A percentile compares a stretch with the other conserved stretches of the same genome.
These are phyloP conservation scores for Ceratobasidium sp. DNA, from an alignment of 1,284 basidiomycete genomes.

Conservation along the genomic window DNA sequence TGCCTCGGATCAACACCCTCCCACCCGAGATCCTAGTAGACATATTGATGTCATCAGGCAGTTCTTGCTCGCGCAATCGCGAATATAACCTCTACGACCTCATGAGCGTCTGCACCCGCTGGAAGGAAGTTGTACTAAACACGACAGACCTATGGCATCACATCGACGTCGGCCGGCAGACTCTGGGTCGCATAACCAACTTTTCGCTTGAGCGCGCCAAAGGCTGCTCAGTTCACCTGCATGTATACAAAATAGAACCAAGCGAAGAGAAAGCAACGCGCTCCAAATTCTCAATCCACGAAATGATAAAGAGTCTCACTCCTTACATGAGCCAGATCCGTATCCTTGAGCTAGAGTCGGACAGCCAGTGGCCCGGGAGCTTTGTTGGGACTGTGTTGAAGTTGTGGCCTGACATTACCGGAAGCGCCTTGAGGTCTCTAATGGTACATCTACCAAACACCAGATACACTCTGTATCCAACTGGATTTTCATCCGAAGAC, in stretches of 20 bases:
- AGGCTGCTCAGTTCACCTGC: background rate
- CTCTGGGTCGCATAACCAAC: background rate
- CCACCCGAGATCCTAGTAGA: constrained; percentile 12
- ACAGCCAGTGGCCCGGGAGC: background rate
- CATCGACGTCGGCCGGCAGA: background rate
- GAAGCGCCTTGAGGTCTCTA: background rate
- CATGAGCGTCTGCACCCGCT: background rate
- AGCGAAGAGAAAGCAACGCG: background rate
- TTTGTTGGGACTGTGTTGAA: background rate
- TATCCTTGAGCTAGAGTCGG: background rate
- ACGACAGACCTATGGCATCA: background rate
- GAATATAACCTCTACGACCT: background rate
- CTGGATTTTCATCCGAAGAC: background rate
- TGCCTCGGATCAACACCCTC: background rate
- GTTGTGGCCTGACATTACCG: background rate
- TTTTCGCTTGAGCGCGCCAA: background rate
- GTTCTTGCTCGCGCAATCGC: background rate
- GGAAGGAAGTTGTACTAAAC: background rate
- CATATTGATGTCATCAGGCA: background rate
- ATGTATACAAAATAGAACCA: background rate
- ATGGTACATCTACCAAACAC: background rate
- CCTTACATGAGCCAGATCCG: background rate
- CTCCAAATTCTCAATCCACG: no score
- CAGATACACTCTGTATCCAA: background rate
- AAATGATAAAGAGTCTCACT: background rate